Conservation (phyloP, 257 asterid genomes). For the Solanum megistacrolobum region DNA sequence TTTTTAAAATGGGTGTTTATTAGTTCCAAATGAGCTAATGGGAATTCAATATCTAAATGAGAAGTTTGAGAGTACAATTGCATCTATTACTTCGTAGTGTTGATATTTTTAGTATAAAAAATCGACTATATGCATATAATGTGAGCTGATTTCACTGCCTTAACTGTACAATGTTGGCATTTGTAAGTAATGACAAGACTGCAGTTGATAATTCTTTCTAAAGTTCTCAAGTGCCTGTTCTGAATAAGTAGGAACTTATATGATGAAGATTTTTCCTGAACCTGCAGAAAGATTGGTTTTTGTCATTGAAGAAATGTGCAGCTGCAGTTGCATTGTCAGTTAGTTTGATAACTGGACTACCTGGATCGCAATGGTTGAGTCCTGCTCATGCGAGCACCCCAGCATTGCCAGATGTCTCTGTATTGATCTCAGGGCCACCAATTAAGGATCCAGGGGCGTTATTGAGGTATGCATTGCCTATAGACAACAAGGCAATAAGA, state of each 20-base stretch:
- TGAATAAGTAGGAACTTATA: neutral
- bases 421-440: constrained; percentile 92
- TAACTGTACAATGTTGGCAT: neutral
- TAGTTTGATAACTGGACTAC: constrained; percentile 53
- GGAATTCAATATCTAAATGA: neutral
- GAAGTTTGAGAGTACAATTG: neutral
- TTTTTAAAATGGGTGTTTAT: neutral
- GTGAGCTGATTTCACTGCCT: neutral
- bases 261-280: constrained; percentile 9
- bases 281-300: constrained; percentile 35
- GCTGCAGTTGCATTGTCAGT: constrained; percentile 64
- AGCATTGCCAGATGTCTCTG: constrained; percentile 73
- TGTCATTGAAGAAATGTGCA: constrained; percentile 47
- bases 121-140: neutral
- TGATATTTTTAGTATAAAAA: neutral
- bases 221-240: neutral
- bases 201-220: neutral
- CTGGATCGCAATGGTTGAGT: constrained; percentile 34
- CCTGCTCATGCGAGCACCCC: constrained; percentile 49
- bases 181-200: neutral
- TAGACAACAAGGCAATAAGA: constrained; percentile 85
- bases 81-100: neutral
- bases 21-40: neutral
- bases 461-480: constrained; percentile 87
- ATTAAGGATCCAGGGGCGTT: constrained; percentile 94